Evolutionary conservation across 768 basidiomycete species (phyloP), one percentile per base, ranked within the genome.

Genomic region (Gloeostereum incarnatum): DNA sequence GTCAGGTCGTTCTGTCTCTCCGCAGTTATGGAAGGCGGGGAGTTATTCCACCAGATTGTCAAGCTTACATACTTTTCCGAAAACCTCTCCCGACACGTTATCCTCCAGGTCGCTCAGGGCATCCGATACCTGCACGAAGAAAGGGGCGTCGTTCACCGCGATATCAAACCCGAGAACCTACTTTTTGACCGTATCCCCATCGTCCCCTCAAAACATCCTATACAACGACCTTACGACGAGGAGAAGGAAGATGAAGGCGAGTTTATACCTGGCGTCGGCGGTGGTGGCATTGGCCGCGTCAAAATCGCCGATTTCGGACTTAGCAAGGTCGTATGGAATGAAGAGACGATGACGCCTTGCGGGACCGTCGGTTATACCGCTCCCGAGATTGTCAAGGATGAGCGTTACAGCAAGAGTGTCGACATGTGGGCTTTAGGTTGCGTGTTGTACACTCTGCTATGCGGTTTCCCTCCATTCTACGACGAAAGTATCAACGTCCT

Each of bases 341-440:
- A 98, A 54, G 82, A 97, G 55, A 99, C 96, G 5, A 93, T 89
- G 86, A 99, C 96, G 10, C 96, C 96, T 16, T 99, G 96, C 52
- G 96, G 96, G n/a, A 99, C 96, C 2, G 94, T 99, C 22, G 96
- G 96, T 16, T 99, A 99, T 60, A 99, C 96, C 2, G 96, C 96
- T 5, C 96, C 96, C 4, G 96, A 99, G 62, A 99, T 99, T 44
- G 96, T 99, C 50, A 98, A 97, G 62, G 96, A 98, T 54, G 94
- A 99, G 63, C 74, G 91, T 20, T 94, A 94, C 56, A 85, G 79
- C 57, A 93, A 92, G 61, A 90, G 86, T 51, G 94, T 98, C 39
- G 96, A 99, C 55, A 97, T 98, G 96, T 99, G 96, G 96, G 96
- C 96, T 2, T 65, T 99, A 25, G 96, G 96, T 27, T 99, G 96